Base-by-base conservation (phyloP, 176 grass and related monocot genomes). In the Aegilops tauschii region DNA sequence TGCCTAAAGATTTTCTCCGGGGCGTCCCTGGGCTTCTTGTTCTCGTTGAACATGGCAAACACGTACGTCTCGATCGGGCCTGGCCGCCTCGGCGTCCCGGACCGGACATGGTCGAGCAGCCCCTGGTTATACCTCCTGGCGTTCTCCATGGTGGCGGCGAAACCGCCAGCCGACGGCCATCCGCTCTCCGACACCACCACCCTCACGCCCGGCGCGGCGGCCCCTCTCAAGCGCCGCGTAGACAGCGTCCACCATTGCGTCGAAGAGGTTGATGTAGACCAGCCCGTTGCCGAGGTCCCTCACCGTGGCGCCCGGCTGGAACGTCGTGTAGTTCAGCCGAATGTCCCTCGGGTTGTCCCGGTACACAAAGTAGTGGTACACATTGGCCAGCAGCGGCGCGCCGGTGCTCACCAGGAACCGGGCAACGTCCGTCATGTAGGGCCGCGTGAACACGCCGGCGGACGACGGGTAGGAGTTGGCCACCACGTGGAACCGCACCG, bases 11-110 rank as follows among this genome's bases (percentile, higher is more conserved):
- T n/a, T 75, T 61, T 89, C 77, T 94, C 92, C 7, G 4, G 79
- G 0, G 66, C 56, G 0, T 79, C 47, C 3, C 80, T 79, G 0
- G 76, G 1, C 80, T 94, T 94, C 47, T 18, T 61, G 86, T 97
- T 73, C 92, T 97, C 92, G 73, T 97, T 92, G 79, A 94, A 93
- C 95, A 97, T 89, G 31, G 92, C 88, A 23, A 97, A 97, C 23
- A 92, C 34, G 78, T 89, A 97, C 1, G 92, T 81, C 84, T 97
- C 84, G 9, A 97, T 20, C 30, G 12, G 8, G 23, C 86, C 84
- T 1, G 90, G 36, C 85, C 8, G 85, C 84, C 39, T 89, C 7
- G 92, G 95, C 12, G 92, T 94, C 28, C 95, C 92, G 0, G 31
- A 54, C 23, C 28, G 7, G 21, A 87, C 86, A 3, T 97, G 80